phyloP scores from a whole-genome alignment of 2,329 filamentous ascomycete genomes.

The Pochonia chlamydosporia region DNA sequence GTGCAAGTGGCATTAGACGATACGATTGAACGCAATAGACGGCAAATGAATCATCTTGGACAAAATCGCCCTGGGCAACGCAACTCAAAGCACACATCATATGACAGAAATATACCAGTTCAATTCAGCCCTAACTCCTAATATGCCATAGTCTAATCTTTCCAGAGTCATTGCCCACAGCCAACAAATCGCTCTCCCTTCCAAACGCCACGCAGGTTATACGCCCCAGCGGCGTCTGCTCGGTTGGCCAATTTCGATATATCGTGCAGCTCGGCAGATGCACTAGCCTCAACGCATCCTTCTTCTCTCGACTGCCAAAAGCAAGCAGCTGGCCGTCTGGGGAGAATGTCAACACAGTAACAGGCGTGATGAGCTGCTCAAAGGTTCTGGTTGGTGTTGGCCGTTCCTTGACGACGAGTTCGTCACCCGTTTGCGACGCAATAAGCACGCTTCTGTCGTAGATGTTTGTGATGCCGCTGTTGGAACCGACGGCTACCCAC shows the following conservation, averaged over 20 bases:
- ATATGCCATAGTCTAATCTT: slow-evolving; percentile 92
- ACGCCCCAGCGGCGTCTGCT: slow-evolving; percentile 78
- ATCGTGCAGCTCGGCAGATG: slow-evolving; percentile 91
- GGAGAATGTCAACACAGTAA: slow-evolving; percentile 74
- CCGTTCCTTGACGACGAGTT: slow-evolving; percentile 52
- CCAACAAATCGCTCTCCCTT: slow-evolving; percentile 61
- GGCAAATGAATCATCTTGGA: too few relatives aligned
- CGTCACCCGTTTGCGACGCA: slow-evolving; percentile 27
- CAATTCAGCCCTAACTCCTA: slow-evolving; percentile 41
- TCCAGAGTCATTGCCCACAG: slow-evolving; percentile 82
- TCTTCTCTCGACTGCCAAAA: slow-evolving; percentile 82
- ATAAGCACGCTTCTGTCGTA: slow-evolving; percentile 75
- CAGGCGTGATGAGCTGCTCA: slow-evolving; percentile 82
- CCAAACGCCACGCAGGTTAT: slow-evolving; percentile 71
- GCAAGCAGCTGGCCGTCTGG: slow-evolving; percentile 85
- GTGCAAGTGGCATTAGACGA: too few relatives aligned
- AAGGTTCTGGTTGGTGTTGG: slow-evolving; percentile 70
- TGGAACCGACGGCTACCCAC: slow-evolving; percentile 85
- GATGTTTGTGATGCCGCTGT: slow-evolving; percentile 83
- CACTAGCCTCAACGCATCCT: slow-evolving; percentile 78
- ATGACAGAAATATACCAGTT: not conserved
- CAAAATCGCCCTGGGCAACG: too few relatives aligned
- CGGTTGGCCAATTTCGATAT: slow-evolving; percentile 95
- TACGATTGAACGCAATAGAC: too few relatives aligned
- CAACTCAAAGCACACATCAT: too few relatives aligned